Conservation (phyloP, 2,329 filamentous ascomycete species). For the Exophiala viscosa region DNA sequence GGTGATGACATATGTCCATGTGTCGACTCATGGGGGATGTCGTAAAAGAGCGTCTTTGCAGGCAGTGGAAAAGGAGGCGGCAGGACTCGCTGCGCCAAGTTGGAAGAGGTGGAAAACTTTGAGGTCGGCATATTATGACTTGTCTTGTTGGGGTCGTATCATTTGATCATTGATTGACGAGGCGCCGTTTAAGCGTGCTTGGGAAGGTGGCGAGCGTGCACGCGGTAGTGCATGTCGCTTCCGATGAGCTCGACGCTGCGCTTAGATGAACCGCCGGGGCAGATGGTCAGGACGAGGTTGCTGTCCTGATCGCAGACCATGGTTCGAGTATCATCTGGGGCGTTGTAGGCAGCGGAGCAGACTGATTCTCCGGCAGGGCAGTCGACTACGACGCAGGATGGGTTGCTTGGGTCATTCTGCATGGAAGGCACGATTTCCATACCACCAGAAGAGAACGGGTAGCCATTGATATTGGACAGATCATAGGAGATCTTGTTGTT, state of each 20-base stretch:
- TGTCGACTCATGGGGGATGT: conserved; percentile 26
- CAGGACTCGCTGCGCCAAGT: conserved; percentile 28
- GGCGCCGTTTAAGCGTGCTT: conserved; percentile 10
- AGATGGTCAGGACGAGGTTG: conserved; percentile 25
- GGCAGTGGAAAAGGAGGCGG: conserved; percentile 20
- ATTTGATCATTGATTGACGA: neutral
- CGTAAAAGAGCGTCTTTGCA: conserved; percentile 24
- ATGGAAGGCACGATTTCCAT: conserved; percentile 26
- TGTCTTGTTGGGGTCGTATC: conserved; percentile 4
- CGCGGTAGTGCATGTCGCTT: conserved; percentile 20
- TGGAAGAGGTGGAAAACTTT: conserved; percentile 13
- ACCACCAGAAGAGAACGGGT: conserved; percentile 36
- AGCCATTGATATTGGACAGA: conserved; percentile 42
- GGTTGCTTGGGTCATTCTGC: conserved; percentile 23
- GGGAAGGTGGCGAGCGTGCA: conserved; percentile 26
- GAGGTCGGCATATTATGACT: conserved; percentile 1
- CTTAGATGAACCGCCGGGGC: conserved; percentile 25
- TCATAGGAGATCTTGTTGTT: conserved; percentile 40
- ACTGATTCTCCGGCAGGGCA: conserved; percentile 25
- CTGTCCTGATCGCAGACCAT: conserved; percentile 26
- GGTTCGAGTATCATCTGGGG: conserved; percentile 27
- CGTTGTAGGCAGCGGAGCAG: conserved; percentile 28
- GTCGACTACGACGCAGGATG: conserved; percentile 24
- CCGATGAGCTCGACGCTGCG: conserved; percentile 15
- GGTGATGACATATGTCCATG: conserved; percentile 21